phyloP scores from a whole-genome alignment of 2,329 filamentous ascomycete species.

The Ustulina deusta region DNA sequence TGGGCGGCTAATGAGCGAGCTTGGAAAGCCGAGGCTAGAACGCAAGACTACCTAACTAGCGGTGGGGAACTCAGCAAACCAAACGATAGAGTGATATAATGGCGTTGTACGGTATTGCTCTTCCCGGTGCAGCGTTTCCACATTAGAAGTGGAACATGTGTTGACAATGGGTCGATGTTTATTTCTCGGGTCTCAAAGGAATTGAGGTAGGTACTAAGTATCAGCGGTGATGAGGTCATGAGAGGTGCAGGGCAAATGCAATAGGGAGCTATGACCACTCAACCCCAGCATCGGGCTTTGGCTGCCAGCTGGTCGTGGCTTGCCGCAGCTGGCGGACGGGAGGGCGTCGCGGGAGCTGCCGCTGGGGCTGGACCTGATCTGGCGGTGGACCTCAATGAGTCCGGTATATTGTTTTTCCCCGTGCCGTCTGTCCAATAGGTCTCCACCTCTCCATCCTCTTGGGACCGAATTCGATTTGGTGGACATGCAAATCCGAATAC shows the following conservation, averaged over 20 bases:
- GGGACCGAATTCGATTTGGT: slow-evolving; percentile 5
- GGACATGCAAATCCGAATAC: slow-evolving; percentile 36
- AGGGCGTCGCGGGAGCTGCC: neutral
- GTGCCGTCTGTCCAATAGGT: neutral
- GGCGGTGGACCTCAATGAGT: neutral
- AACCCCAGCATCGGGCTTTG: neutral
- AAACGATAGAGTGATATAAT: slow-evolving; percentile 5
- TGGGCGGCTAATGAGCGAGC: slow-evolving; percentile 13
- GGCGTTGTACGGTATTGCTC: slow-evolving; percentile 17
- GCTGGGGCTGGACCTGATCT: neutral
- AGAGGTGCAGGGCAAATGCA: slow-evolving; percentile 11
- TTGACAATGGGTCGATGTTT: slow-evolving; percentile 45
- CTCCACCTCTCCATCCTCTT: neutral
- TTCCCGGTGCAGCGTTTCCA: slow-evolving; percentile 35
- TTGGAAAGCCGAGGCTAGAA: neutral
- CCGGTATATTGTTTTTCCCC: slow-evolving; percentile 27
- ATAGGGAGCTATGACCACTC: slow-evolving; percentile 31
- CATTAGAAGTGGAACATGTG: slow-evolving; percentile 44
- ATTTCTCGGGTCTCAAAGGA: slow-evolving; percentile 23
- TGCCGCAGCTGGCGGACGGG: slow-evolving; percentile 11
- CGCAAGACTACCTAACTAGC: neutral
- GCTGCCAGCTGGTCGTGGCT: neutral
- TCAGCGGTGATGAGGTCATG: slow-evolving; percentile 45
- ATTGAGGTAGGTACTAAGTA: slow-evolving; percentile 16
- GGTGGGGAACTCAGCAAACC: slow-evolving; percentile 7